Percentiles rank a stretch among this genome's conserved stretches.
phyloP scores from a whole-genome alignment of 306 rosid genomes.

The Psophocarpus tetragonolobus region DNA sequence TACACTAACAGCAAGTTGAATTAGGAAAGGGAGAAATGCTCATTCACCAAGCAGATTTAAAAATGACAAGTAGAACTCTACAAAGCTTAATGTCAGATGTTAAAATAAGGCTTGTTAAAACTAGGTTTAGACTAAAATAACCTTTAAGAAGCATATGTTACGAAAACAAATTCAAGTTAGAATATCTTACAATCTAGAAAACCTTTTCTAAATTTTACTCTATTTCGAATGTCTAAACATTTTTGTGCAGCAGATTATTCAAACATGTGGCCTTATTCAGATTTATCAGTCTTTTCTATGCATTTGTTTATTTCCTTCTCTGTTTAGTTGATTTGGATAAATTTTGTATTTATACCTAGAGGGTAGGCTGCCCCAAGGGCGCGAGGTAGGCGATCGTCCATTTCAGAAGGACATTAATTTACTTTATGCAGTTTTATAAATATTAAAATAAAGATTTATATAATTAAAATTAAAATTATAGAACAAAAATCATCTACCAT shows the following conservation, averaged over 20 bases:
- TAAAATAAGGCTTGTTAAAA: neutral
- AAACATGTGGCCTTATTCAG: neutral
- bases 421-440: too few relatives aligned
- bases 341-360: neutral
- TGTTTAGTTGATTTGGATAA: neutral
- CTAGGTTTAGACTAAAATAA: neutral
- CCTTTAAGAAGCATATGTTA: neutral
- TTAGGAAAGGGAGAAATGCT: neutral
- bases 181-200: neutral
- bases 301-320: neutral
- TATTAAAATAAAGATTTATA: too few relatives aligned
- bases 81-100: neutral
- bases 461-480: too few relatives aligned
- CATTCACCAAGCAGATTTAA: neutral
- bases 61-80: neutral
- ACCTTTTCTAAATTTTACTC: neutral
- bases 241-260: neutral
- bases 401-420: too few relatives aligned
- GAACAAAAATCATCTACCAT: too few relatives aligned
- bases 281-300: neutral
- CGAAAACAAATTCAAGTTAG: neutral
- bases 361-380: too few relatives aligned
- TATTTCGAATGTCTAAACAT: neutral
- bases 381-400: too few relatives aligned
- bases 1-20: neutral